phyloP scores from a whole-genome alignment of 257 asterid species.

The Nicotiana sylvestris region DNA sequence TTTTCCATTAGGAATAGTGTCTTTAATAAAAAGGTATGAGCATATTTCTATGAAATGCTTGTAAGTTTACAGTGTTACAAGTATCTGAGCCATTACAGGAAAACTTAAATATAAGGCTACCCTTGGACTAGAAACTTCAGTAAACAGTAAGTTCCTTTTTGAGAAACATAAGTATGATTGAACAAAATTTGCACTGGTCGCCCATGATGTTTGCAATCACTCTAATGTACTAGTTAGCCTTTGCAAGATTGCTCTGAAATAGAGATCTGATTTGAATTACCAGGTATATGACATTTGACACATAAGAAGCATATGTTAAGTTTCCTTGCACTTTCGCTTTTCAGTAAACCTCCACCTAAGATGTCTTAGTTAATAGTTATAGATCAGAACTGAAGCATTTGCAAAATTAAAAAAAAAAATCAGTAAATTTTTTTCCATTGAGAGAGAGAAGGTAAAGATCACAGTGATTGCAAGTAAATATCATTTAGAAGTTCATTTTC shows the following conservation, averaged over 20 bases:
- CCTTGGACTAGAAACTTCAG: background rate
- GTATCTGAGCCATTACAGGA: background rate
- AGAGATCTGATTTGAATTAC: background rate
- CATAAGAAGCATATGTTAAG: background rate
- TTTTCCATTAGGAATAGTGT: background rate
- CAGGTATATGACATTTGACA: background rate
- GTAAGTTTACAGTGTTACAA: background rate
- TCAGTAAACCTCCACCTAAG: background rate
- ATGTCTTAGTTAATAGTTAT: background rate
- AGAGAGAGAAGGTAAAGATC: background rate
- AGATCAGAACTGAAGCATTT: background rate
- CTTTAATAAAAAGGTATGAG: background rate
- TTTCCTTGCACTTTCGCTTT: background rate
- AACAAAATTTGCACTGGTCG: background rate
- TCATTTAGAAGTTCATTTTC: background rate
- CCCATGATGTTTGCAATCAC: background rate
- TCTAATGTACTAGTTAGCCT: conserved; percentile 5
- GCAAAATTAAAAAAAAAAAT: background rate
- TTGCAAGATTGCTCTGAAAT: background rate
- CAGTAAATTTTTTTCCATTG: background rate
- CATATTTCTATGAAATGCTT: conserved; percentile 1
- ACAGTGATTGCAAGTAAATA: background rate
- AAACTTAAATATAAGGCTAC: background rate
- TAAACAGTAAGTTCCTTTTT: background rate
- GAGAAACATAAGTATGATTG: background rate